Percentiles rank a stretch among this genome's conserved stretches.
phyloP scores from a whole-genome alignment of 148 eudicot genomes.

The Euryodendron excelsum region DNA sequence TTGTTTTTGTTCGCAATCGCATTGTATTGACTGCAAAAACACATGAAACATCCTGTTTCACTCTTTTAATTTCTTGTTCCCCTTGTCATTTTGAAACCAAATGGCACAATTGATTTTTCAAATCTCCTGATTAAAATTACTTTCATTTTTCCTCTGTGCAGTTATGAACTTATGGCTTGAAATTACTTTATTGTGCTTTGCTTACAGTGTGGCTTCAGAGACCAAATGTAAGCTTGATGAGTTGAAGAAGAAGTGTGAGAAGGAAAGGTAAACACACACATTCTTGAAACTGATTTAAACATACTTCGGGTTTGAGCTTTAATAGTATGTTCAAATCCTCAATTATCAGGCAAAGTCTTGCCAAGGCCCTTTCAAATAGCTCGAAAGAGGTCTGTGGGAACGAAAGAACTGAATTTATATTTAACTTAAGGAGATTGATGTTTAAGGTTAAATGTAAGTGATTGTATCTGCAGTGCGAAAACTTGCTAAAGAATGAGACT shows the following conservation, averaged over 20 bases:
- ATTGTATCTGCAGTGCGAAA: constrained; percentile 67
- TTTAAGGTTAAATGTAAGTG: neutral
- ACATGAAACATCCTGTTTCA: too few species aligned
- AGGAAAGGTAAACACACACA: neutral
- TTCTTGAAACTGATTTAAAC: neutral
- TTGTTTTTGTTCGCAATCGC: too few species aligned
- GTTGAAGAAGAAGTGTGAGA: constrained; percentile 77
- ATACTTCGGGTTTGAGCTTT: neutral
- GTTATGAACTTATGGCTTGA: neutral
- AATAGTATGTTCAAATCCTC: neutral
- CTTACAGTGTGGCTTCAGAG: constrained; percentile 66
- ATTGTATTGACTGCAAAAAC: too few species aligned
- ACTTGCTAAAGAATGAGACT: constrained; percentile 64
- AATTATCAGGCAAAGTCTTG: constrained; percentile 63
- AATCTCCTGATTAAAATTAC: too few species aligned
- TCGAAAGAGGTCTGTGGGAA: constrained; percentile 71
- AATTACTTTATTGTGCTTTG: neutral
- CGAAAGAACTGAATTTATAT: neutral
- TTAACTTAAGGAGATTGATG: neutral
- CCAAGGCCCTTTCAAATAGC: constrained; percentile 70
- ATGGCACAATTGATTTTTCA: too few species aligned
- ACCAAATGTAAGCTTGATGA: constrained; percentile 72
- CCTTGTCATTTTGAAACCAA: too few species aligned
- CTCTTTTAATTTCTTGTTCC: too few species aligned
- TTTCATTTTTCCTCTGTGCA: too few species aligned